Evolutionary conservation across 2,329 filamentous ascomycete species (phyloP), one percentile per base, ranked within the genome.

Genomic region (Botrytis fabae): DNA sequence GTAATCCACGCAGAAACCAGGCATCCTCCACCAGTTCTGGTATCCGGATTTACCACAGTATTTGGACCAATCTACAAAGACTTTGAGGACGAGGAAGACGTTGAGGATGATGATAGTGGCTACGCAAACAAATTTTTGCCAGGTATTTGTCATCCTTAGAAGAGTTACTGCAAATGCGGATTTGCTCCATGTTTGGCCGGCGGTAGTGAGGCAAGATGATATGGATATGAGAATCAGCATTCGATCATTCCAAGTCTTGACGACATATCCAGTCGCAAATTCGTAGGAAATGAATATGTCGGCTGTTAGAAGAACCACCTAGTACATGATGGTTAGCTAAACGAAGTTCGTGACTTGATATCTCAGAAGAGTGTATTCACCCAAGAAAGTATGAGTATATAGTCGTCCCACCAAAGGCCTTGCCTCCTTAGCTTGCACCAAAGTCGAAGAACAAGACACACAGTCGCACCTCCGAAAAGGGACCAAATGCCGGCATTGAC

Each of bases 221-320:
- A 76, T 71, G 75, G 84, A 85, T 81, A 87, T 86, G 72, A 87
- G 80, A 75, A 87, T 86, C 76, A 85, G 85, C 85, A 87, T 87
- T 71, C 82, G 83, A 74, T 86, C 84, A 73, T 85, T 83, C 86
- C 86, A 87, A 28, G 80, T 77, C n/a, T 84, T 78, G 1, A 80
- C 78, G 8, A 85, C 82, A 74, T 87, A 87, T 69, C 85, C 85
- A 12, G 83, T 86, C 10, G 83, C 84, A 72, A 84, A 87, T 73
- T 87, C 80, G 65, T 83, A 75, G 1, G 84, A 78, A 71, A 86
- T 86, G 25, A 87, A 76, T 65, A 78, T 82, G 74, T 87, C 82
- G 77, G 84, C 86, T 54, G 79, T 78, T n/a, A 85, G 78, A 6
- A 86, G 80, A 6, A 86, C 77, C 12, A 81, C 51, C 85, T 85